Percentiles rank a stretch among this genome's conserved stretches.
Evolutionary conservation across 768 basidiomycete species (phyloP).

Genomic region (Boletus subparvulus): DNA sequence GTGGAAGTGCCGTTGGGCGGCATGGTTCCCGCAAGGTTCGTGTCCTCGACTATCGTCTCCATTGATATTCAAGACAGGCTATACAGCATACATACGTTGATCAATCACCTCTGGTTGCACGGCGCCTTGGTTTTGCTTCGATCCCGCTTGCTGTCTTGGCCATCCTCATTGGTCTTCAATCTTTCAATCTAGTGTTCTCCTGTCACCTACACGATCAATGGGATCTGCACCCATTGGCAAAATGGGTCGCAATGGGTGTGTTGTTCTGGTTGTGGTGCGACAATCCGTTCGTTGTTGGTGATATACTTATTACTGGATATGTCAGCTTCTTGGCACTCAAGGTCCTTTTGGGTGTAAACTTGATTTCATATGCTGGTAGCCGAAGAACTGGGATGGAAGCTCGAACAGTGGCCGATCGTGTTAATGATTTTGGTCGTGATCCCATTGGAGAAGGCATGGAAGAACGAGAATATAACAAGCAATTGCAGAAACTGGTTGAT

Average conservation of each 20-base stretch:
- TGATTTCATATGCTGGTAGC: conserved; percentile 79
- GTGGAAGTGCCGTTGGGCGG: conserved; percentile 69
- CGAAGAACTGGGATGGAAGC: conserved; percentile 76
- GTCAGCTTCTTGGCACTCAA: conserved; percentile 83
- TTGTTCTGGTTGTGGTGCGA: conserved; percentile 85
- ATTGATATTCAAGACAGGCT: conserved; percentile 1
- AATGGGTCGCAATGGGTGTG: conserved; percentile 64
- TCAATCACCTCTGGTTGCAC: conserved; percentile 91
- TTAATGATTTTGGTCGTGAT: conserved; percentile 88
- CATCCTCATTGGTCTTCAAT: conserved; percentile 74
- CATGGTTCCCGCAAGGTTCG: conserved; percentile 68
- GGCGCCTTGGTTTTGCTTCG: conserved; percentile 90
- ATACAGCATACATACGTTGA: conserved; percentile 85
- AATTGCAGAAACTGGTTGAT: conserved; percentile 71
- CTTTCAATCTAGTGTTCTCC: conserved; percentile 58
- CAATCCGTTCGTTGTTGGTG: conserved; percentile 23
- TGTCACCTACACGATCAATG: conserved; percentile 39
- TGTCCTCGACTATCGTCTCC: neutral
- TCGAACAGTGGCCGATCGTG: conserved; percentile 66
- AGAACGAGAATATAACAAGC: conserved; percentile 84
- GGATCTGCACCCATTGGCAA: conserved; percentile 45
- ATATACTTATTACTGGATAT: neutral
- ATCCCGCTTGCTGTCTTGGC: conserved; percentile 86
- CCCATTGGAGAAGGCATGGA: conserved; percentile 89
- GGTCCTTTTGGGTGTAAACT: conserved; percentile 85